These are phyloP conservation scores for Ceratocystis papillata DNA, from an alignment of 2,329 filamentous ascomycete genomes.

Conservation along the genomic window DNA sequence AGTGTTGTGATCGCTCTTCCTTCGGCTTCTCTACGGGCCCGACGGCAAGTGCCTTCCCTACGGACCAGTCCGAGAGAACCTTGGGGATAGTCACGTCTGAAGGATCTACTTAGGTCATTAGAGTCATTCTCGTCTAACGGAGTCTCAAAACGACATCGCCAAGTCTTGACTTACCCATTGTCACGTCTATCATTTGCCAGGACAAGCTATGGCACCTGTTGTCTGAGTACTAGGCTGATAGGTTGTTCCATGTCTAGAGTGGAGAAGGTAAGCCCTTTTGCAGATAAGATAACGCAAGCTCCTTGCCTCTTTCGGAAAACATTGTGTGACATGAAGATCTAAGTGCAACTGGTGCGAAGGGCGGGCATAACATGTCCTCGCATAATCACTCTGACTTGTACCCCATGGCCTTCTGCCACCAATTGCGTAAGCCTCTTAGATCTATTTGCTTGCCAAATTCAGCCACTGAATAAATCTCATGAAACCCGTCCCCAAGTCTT, in stretches of 20 bases:
- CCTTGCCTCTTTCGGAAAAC: not conserved
- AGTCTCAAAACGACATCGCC: not conserved
- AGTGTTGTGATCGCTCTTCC: constrained; percentile 49
- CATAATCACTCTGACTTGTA: constrained; percentile 30
- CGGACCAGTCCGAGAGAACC: constrained; percentile 27
- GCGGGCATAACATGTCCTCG: not conserved
- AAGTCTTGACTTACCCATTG: constrained; percentile 8
- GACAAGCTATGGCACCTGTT: not conserved
- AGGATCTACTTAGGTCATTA: constrained; percentile 25
- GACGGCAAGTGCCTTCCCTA: constrained; percentile 26
- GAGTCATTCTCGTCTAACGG: not conserved
- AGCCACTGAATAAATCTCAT: constrained; percentile 53
- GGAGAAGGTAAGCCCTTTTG: not conserved
- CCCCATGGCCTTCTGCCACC: constrained; percentile 62
- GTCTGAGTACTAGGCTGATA: no score
- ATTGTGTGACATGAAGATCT: not conserved
- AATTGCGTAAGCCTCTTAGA: constrained; percentile 44
- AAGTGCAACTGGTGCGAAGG: not conserved
- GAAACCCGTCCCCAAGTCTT: constrained; percentile 31
- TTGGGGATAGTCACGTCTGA: constrained; percentile 27
- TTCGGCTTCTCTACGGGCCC: constrained; percentile 34
- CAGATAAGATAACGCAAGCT: not conserved
- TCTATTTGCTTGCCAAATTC: constrained; percentile 55
- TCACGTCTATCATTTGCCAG: not conserved
- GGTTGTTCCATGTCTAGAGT: not conserved